These are phyloP conservation scores for Tetracentron sinense DNA, from an alignment of 164 flowering plant species.

Conservation along the genomic window DNA sequence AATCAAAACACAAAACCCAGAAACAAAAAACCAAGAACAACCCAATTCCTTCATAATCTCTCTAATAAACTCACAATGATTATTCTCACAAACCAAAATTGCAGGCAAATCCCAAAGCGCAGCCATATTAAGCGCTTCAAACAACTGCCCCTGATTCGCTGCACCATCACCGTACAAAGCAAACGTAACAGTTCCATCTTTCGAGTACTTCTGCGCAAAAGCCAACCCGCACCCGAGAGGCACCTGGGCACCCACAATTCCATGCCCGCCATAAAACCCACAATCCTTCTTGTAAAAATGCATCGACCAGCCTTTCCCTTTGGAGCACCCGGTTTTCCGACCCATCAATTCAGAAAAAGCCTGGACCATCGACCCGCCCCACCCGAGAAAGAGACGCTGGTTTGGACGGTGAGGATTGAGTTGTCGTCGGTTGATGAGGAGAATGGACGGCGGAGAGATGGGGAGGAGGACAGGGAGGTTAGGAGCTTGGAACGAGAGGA, in stretches of 20 bases:
- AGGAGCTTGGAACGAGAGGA: conserved; percentile 22
- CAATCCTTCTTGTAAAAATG: conserved; percentile 88
- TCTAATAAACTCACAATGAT: conserved; percentile 69
- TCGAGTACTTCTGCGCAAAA: conserved; percentile 80
- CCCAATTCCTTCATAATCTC: neutral
- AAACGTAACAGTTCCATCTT: conserved; percentile 74
- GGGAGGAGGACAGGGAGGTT: conserved; percentile 18
- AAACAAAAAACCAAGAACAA: neutral
- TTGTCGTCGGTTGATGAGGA: conserved; percentile 28
- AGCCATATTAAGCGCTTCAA: conserved; percentile 90
- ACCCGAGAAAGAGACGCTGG: conserved; percentile 74
- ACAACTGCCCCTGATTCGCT: conserved; percentile 97
- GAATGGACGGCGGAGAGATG: conserved; percentile 32
- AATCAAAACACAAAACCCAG: neutral
- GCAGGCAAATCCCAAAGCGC: conserved; percentile 97
- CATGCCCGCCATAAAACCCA: conserved; percentile 91
- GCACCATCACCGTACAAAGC: conserved; percentile 95
- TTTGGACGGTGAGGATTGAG: conserved; percentile 55
- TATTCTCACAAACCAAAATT: conserved; percentile 94
- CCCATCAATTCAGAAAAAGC: conserved; percentile 92
- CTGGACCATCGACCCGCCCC: conserved; percentile 75
- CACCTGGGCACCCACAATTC: conserved; percentile 95
- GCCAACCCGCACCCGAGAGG: conserved; percentile 88
- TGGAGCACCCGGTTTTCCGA: conserved; percentile 66
- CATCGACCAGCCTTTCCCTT: conserved; percentile 97